These are phyloP conservation scores for Monilinia aucupariae DNA, from an alignment of 2,329 filamentous ascomycete genomes.

Conservation along the genomic window DNA sequence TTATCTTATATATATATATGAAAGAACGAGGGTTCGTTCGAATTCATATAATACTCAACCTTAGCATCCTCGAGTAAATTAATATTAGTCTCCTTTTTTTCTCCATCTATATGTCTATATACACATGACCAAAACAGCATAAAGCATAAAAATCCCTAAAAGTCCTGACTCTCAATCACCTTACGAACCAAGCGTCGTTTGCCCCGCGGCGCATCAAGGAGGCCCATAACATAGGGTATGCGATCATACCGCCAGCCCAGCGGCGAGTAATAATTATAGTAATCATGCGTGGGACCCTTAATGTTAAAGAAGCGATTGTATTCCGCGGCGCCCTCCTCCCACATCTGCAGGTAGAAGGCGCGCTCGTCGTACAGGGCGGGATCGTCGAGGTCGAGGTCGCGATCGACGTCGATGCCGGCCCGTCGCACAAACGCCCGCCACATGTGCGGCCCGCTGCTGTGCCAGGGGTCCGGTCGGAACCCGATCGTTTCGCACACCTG, in stretches of 20 bases:
- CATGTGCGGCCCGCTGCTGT: constrained; percentile 4
- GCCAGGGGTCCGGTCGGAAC: constrained; percentile 3
- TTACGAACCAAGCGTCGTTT: too few species aligned
- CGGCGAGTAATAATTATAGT: background rate
- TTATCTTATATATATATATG: too few species aligned
- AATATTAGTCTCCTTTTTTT: too few species aligned
- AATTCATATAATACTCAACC: too few species aligned
- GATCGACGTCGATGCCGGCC: constrained; percentile 5
- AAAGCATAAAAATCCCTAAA: too few species aligned
- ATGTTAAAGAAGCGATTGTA: background rate
- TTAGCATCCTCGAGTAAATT: too few species aligned
- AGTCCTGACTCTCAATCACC: too few species aligned
- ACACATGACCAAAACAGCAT: too few species aligned
- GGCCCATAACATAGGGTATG: too few species aligned
- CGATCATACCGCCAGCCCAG: background rate
- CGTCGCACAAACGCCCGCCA: constrained; percentile 4
- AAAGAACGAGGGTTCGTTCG: too few species aligned
- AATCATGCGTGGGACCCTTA: rapidly evolving
- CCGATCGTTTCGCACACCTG: background rate
- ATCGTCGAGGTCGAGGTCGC: background rate
- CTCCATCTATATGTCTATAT: too few species aligned
- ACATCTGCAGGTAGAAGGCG: background rate
- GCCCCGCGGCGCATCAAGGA: too few species aligned
- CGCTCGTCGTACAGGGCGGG: background rate
- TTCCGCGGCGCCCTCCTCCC: background rate